phyloP scores from a whole-genome alignment of 2,329 filamentous ascomycete genomes.

The Fusarium floridanum region DNA sequence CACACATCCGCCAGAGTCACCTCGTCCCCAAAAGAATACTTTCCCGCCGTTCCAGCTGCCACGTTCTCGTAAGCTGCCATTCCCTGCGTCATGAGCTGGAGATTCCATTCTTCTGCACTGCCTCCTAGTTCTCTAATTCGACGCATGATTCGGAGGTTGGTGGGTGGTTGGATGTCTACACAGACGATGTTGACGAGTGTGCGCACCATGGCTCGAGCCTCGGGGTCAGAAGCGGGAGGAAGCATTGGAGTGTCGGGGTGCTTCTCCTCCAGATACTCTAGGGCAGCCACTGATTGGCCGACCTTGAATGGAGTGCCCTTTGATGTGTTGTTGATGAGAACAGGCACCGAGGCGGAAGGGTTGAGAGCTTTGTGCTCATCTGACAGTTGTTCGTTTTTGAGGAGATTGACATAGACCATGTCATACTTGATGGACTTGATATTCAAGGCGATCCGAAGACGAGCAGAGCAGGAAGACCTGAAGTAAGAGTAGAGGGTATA shows the following conservation, averaged over 20 bases:
- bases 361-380: conserved; percentile 62
- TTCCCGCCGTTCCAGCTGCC: conserved; percentile 55
- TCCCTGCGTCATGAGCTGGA: conserved; percentile 63
- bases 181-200: conserved; percentile 67
- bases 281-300: conserved; percentile 69
- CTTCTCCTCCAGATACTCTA: conserved; percentile 72
- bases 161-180: conserved; percentile 71
- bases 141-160: conserved; percentile 67
- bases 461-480: conserved; percentile 72
- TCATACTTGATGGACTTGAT: conserved; percentile 66
- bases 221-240: conserved; percentile 59
- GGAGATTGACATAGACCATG: conserved; percentile 64
- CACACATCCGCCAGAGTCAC: conserved; percentile 71
- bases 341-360: conserved; percentile 67
- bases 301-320: conserved; percentile 55
- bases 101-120: conserved; percentile 63
- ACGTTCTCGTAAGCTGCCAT: conserved; percentile 69
- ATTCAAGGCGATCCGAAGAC: conserved; percentile 70
- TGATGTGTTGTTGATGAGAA: conserved; percentile 58
- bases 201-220: conserved; percentile 63
- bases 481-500: conserved; percentile 70
- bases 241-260: conserved; percentile 61
- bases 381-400: conserved; percentile 64
- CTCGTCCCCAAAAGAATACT: conserved; percentile 67
- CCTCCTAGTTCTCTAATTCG: conserved; percentile 60